Percentiles rank a stretch among this genome's conserved stretches.
Conservation (phyloP, 495 filamentous ascomycete genomes). For the Elasticomyces elasticus region DNA sequence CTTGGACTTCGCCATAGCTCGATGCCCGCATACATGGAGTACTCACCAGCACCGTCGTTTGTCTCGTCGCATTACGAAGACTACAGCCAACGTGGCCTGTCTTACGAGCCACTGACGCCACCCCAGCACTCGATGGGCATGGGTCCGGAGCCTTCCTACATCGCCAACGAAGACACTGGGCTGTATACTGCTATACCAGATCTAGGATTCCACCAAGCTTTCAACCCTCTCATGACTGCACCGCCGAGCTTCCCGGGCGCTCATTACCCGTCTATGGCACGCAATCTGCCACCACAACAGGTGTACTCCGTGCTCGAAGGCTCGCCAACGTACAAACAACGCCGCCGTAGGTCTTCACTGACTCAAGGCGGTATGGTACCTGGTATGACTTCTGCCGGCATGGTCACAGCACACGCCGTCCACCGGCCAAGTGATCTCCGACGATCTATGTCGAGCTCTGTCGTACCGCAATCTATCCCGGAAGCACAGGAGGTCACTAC, state of each 20-base stretch:
- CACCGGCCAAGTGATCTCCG: constrained; percentile 78
- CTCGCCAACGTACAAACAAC: constrained; percentile 96
- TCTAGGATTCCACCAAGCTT: constrained; percentile 45
- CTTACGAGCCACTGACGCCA: constrained; percentile 91
- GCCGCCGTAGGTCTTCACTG: constrained; percentile 83
- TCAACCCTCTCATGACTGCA: constrained; percentile 81
- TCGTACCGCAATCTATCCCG: constrained; percentile 55
- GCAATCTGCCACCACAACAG: constrained; percentile 63
- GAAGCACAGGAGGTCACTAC: constrained; percentile 57
- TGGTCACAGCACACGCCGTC: constrained; percentile 41
- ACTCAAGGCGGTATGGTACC: constrained; percentile 58
- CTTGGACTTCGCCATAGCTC: constrained; percentile 86
- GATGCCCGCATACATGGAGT: constrained; percentile 95
- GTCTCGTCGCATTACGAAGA: constrained; percentile 94
- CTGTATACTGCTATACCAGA: constrained; percentile 92
- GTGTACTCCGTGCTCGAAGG: constrained; percentile 95
- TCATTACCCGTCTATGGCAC: constrained; percentile 57
- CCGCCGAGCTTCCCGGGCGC: constrained; percentile 72
- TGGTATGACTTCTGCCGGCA: constrained; percentile 43
- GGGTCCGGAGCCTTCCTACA: constrained; percentile 82
- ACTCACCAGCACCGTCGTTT: constrained; percentile 94
- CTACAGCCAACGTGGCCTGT: constrained; percentile 91
- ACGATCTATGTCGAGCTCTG: constrained; percentile 81
- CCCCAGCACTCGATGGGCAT: constrained; percentile 76
- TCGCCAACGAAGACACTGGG: constrained; percentile 93